Conservation (phyloP, 768 basidiomycete genomes). For the Agrocybe pediades region DNA sequence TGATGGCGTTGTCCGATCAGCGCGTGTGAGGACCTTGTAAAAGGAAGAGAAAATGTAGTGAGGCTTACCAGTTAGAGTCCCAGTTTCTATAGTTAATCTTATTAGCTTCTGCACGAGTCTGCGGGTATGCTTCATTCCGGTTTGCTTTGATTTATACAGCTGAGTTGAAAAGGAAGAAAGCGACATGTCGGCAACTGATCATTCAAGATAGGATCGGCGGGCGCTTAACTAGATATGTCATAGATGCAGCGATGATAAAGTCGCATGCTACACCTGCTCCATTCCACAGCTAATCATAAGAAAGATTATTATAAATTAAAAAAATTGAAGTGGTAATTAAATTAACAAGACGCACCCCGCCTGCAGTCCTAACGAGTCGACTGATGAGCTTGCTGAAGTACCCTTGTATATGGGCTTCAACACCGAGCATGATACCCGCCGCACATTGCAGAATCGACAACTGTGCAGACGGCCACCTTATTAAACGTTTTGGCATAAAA, state of each 20-base stretch:
- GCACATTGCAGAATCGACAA: neutral
- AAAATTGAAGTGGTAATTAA: too few species aligned
- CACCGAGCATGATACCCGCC: neutral
- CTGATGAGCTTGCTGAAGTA: neutral
- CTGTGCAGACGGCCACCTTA: neutral
- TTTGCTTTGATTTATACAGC: neutral
- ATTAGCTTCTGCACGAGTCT: slow-evolving; percentile 2
- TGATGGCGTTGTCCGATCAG: neutral
- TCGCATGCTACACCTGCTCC: slow-evolving; percentile 2
- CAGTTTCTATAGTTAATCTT: slow-evolving; percentile 10
- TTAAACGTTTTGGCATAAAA: neutral
- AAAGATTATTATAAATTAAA: neutral
- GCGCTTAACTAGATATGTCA: slow-evolving; percentile 7
- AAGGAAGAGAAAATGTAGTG: neutral
- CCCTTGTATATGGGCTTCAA: neutral
- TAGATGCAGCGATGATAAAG: slow-evolving; percentile 7
- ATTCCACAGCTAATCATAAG: slow-evolving; percentile 3
- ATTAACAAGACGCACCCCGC: neutral
- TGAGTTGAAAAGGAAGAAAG: neutral
- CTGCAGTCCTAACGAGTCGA: neutral
- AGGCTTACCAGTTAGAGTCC: slow-evolving; percentile 4
- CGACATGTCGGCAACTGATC: too few species aligned
- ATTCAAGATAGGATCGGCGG: neutral
- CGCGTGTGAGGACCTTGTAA: too few species aligned
- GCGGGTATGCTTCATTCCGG: neutral